These are phyloP conservation scores for Phytophthora hibernalis DNA, from an alignment of 352 stramenopile species.

Conservation along the genomic window DNA sequence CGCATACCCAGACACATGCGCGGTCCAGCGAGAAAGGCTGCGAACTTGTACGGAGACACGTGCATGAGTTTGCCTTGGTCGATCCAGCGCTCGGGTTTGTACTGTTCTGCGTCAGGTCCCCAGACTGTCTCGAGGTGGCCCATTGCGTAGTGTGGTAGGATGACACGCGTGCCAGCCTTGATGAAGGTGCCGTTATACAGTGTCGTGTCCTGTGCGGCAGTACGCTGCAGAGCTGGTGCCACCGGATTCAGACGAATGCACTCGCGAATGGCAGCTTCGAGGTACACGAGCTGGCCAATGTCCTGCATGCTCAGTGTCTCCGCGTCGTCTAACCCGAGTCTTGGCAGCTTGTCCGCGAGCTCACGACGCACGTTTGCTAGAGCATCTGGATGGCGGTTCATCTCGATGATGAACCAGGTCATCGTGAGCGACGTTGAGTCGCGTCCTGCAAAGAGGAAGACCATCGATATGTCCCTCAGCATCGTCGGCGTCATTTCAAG, in stretches of 20 bases:
- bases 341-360: slow-evolving; percentile 52
- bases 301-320: slow-evolving; percentile 40
- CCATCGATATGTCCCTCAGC: slow-evolving; percentile 77
- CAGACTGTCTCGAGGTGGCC: slow-evolving; percentile 50
- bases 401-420: slow-evolving; percentile 79
- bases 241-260: slow-evolving; percentile 54
- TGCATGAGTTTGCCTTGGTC: slow-evolving; percentile 39
- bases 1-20: slow-evolving; percentile 55
- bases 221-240: slow-evolving; percentile 47
- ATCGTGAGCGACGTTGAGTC: slow-evolving; percentile 82
- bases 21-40: slow-evolving; percentile 48
- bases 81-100: slow-evolving; percentile 74
- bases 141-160: slow-evolving; percentile 71
- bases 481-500: slow-evolving; percentile 33
- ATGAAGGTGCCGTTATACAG: slow-evolving; percentile 75
- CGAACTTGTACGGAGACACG: slow-evolving; percentile 48
- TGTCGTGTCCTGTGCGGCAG: slow-evolving; percentile 54
- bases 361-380: slow-evolving; percentile 42
- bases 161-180: slow-evolving; percentile 54
- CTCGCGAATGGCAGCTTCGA: slow-evolving; percentile 57
- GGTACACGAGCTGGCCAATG: slow-evolving; percentile 48
- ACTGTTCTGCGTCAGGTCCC: slow-evolving; percentile 54
- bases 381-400: slow-evolving; percentile 66
- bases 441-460: slow-evolving; percentile 78
- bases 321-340: slow-evolving; percentile 30